Conservation (phyloP, 2,329 filamentous ascomycete genomes). For the Monosporascus sp. region DNA sequence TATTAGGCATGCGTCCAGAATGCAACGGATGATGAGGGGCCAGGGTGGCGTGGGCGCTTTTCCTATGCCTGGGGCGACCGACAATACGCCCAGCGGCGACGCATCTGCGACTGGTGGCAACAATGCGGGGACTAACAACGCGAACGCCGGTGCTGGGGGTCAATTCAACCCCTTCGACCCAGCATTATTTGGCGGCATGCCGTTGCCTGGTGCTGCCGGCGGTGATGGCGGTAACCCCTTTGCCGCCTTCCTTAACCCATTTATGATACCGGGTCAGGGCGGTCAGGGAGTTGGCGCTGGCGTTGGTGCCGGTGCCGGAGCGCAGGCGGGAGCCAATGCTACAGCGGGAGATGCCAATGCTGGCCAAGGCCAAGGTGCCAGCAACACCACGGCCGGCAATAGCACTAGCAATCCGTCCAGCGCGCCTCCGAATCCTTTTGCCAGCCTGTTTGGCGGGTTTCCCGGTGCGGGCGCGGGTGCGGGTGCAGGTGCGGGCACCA, state of each 20-base stretch:
- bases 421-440: slow-evolving; percentile 60
- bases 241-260: slow-evolving; percentile 36
- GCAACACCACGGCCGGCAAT: slow-evolving; percentile 7
- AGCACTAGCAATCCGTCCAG: slow-evolving; percentile 18
- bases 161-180: slow-evolving; percentile 41
- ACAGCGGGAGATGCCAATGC: slow-evolving; percentile 18
- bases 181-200: slow-evolving; percentile 26
- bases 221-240: slow-evolving; percentile 30
- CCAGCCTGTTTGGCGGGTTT: slow-evolving; percentile 52
- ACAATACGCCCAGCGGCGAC: slow-evolving; percentile 64
- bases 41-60: slow-evolving; percentile 53
- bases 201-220: slow-evolving; percentile 20
- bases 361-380: slow-evolving; percentile 18
- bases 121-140: slow-evolving; percentile 27
- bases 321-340: slow-evolving; percentile 23
- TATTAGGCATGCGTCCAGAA: slow-evolving; percentile 73
- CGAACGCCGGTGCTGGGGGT: slow-evolving; percentile 24
- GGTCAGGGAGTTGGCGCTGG: slow-evolving; percentile 21
- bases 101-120: slow-evolving; percentile 22
- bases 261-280: slow-evolving; percentile 18
- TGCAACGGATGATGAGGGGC: slow-evolving; percentile 67
- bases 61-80: slow-evolving; percentile 85
- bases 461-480: slow-evolving; percentile 22
- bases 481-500: slow-evolving; percentile 25
- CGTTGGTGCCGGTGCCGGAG: slow-evolving; percentile 21